Conservation (phyloP, 2,329 filamentous ascomycete species). For the Nectriaceae sp. region DNA sequence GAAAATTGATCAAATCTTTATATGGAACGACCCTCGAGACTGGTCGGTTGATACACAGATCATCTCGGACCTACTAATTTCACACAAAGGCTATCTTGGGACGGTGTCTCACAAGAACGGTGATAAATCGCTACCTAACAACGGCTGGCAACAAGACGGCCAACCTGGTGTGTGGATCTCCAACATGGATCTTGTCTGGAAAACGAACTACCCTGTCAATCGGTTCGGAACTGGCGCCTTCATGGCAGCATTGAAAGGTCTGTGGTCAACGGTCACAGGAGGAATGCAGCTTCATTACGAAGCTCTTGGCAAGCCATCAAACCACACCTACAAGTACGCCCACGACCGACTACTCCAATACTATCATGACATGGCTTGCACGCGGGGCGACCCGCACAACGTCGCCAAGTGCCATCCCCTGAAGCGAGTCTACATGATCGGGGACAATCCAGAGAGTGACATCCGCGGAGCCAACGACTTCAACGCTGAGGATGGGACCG, state of each 20-base stretch:
- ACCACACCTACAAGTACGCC: slow-evolving; percentile 79
- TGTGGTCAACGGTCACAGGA: slow-evolving; percentile 74
- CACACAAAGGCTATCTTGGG: slow-evolving; percentile 75
- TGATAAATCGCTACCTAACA: slow-evolving; percentile 62
- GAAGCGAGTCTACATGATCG: slow-evolving; percentile 87
- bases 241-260: slow-evolving; percentile 75
- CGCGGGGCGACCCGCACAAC: slow-evolving; percentile 15
- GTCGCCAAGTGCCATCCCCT: slow-evolving; percentile 50
- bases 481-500: slow-evolving; percentile 63
- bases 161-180: slow-evolving; percentile 85
- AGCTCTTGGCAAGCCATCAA: slow-evolving; percentile 81
- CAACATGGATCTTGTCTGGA: slow-evolving; percentile 90
- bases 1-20: slow-evolving; percentile 86
- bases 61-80: slow-evolving; percentile 81
- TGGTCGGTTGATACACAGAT: slow-evolving; percentile 91
- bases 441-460: slow-evolving; percentile 87
- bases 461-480: slow-evolving; percentile 85
- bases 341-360: slow-evolving; percentile 66
- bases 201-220: slow-evolving; percentile 79
- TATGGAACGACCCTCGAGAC: slow-evolving; percentile 95
- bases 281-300: slow-evolving; percentile 62
- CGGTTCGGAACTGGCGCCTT: slow-evolving; percentile 93
- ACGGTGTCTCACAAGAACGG: slow-evolving; percentile 77
- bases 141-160: slow-evolving; percentile 78
- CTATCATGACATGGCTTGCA: slow-evolving; percentile 29